phyloP scores from a whole-genome alignment of 805 yeast species.

The Zygosaccharomyces lentus region DNA sequence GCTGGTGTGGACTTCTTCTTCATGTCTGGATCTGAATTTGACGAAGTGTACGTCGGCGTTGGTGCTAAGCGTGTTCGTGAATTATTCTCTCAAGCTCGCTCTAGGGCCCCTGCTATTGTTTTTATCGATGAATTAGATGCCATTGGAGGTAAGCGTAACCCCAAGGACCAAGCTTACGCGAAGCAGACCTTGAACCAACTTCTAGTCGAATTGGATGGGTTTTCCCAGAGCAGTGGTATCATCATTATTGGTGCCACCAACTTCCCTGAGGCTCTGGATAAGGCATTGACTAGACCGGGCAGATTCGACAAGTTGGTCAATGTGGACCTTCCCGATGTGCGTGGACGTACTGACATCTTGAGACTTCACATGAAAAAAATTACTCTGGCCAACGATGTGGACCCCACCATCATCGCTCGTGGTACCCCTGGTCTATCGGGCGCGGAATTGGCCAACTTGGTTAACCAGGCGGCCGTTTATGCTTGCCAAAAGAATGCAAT shows the following conservation, averaged over 20 bases:
- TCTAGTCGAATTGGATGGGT: conserved; percentile 93
- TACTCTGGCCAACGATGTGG: conserved; percentile 79
- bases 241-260: conserved; percentile 97
- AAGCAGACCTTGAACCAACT: conserved; percentile 95
- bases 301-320: conserved; percentile 93
- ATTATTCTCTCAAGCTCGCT: conserved; percentile 85
- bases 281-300: conserved; percentile 97
- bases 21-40: conserved; percentile 98
- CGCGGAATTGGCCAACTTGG: conserved; percentile 92
- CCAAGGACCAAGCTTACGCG: conserved; percentile 96
- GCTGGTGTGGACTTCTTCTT: conserved; percentile 98
- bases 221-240: conserved; percentile 86
- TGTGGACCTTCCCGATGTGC: conserved; percentile 95
- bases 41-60: conserved; percentile 96
- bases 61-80: conserved; percentile 98
- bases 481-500: conserved; percentile 92
- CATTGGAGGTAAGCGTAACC: conserved; percentile 95
- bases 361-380: conserved; percentile 89
- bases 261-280: conserved; percentile 94
- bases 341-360: conserved; percentile 92
- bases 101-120: conserved; percentile 93
- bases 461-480: conserved; percentile 95
- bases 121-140: conserved; percentile 98
- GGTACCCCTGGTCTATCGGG: conserved; percentile 99
- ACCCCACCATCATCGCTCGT: conserved; percentile 85